Conservation (phyloP, 345 rosid genomes). For the Acer yangbiense region DNA sequence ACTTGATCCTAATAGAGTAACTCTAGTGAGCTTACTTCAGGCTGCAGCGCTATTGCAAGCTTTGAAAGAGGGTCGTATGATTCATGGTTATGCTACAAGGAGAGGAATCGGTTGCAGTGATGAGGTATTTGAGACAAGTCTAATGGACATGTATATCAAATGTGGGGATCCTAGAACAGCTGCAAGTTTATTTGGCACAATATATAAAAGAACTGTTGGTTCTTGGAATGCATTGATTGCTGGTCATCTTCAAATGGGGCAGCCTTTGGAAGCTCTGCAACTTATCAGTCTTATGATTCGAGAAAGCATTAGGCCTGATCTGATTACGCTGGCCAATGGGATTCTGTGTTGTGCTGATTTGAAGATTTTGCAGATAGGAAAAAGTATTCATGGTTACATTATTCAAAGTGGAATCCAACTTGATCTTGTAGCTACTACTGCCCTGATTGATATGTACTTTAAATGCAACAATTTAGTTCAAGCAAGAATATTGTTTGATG, state of each 20-base stretch:
- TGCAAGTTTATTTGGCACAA: constrained; percentile 19
- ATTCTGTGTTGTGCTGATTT: constrained; percentile 35
- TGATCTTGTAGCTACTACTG: constrained; percentile 36
- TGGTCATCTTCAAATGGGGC: constrained; percentile 29
- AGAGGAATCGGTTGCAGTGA: constrained; percentile 36
- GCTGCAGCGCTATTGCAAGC: constrained; percentile 29
- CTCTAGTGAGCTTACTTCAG: constrained; percentile 38
- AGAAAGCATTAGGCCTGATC: constrained; percentile 27
- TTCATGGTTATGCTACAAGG: constrained; percentile 42
- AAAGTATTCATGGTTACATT: constrained; percentile 37
- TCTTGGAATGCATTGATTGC: constrained; percentile 40
- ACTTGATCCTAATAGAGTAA: constrained; percentile 35
- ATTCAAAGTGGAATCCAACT: constrained; percentile 27
- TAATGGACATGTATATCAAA: constrained; percentile 41
- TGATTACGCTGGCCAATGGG: constrained; percentile 32
- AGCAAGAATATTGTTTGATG: constrained; percentile 33
- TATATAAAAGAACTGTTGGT: constrained; percentile 25
- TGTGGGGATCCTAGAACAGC: constrained; percentile 26
- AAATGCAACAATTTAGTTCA: constrained; percentile 27
- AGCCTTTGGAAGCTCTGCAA: constrained; percentile 31
- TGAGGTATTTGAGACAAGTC: constrained; percentile 39
- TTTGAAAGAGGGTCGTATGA: constrained; percentile 29
- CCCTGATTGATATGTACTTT: constrained; percentile 42
- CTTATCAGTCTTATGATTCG: constrained; percentile 23
- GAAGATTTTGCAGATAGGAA: constrained; percentile 29